A percentile compares a stretch with the other conserved stretches of the same genome.
Conservation (phyloP, 2,329 filamentous ascomycete species). For the Ambrosiella xylebori region DNA sequence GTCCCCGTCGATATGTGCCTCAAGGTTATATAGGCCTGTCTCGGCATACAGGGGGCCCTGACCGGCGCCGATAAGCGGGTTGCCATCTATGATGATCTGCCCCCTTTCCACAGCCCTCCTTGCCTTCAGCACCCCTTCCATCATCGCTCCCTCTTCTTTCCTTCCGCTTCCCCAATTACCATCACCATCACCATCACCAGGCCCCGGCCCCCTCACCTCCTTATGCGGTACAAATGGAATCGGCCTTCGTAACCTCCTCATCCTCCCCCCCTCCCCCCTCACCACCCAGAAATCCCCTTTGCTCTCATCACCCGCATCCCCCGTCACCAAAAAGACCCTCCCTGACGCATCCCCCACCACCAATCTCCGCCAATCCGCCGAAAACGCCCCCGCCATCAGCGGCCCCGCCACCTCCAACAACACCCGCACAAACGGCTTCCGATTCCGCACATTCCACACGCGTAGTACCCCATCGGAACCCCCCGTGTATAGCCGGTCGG, state of each 20-base stretch:
- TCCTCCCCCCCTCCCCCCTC: slow-evolving; percentile 18
- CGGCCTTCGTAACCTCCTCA: slow-evolving; percentile 26
- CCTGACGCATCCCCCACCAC: slow-evolving; percentile 45
- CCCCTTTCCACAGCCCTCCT: slow-evolving; percentile 23
- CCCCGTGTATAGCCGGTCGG: slow-evolving; percentile 44
- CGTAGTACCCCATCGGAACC: slow-evolving; percentile 46
- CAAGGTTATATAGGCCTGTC: slow-evolving; percentile 28
- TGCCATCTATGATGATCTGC: slow-evolving; percentile 26
- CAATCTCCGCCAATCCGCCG: slow-evolving; percentile 35
- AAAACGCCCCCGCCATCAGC: slow-evolving; percentile 41
- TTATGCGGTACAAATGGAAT: slow-evolving; percentile 32
- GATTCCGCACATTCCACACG: slow-evolving; percentile 40
- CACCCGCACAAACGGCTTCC: slow-evolving; percentile 27
- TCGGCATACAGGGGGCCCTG: slow-evolving; percentile 35
- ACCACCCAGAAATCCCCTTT: slow-evolving; percentile 22
- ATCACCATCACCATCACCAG: too few species aligned
- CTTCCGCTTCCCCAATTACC: neutral
- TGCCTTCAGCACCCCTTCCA: slow-evolving; percentile 16
- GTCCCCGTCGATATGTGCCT: slow-evolving; percentile 32
- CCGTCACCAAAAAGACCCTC: slow-evolving; percentile 36
- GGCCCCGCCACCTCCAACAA: slow-evolving; percentile 38
- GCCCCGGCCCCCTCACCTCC: slow-evolving; percentile 24
- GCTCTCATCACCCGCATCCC: slow-evolving; percentile 27
- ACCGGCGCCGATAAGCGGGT: slow-evolving; percentile 35
- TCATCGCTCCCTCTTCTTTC: neutral